These are phyloP conservation scores for Alternaria triticina DNA, from an alignment of 2,329 filamentous ascomycete genomes.

Conservation along the genomic window DNA sequence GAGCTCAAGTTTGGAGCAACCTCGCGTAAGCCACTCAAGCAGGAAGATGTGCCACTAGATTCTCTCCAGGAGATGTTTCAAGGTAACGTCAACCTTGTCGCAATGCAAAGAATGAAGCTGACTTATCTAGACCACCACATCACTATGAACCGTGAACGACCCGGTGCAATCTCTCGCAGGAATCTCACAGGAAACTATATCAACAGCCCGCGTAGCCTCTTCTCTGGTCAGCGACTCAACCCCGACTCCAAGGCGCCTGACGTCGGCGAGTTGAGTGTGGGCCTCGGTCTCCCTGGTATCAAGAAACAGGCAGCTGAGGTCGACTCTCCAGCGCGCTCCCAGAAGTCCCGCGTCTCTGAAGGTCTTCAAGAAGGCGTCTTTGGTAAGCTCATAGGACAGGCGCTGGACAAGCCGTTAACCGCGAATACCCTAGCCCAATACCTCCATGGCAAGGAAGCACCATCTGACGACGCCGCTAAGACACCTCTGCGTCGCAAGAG, in stretches of 20 bases:
- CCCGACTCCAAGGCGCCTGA: conserved; percentile 10
- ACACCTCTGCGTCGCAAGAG: neutral
- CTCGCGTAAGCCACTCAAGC: neutral
- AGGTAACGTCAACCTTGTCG: neutral
- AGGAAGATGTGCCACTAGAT: neutral
- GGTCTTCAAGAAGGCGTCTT: conserved; percentile 7
- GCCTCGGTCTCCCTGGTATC: conserved; percentile 19
- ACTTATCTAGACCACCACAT: conserved; percentile 1
- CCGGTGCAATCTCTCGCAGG: neutral
- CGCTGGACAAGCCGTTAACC: conserved; percentile 28
- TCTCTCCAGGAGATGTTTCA: conserved; percentile 1
- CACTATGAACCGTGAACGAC: neutral
- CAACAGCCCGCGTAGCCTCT: neutral
- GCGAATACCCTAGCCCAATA: conserved; percentile 25
- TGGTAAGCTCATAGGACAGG: conserved; percentile 29
- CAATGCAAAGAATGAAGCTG: neutral
- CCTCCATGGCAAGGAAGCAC: conserved; percentile 8
- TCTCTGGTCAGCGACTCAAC: neutral
- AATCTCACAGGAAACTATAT: neutral
- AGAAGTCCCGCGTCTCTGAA: conserved; percentile 5
- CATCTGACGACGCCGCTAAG: neutral
- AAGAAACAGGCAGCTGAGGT: neutral
- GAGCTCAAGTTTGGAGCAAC: neutral
- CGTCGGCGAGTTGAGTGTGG: conserved; percentile 23
- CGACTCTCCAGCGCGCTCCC: neutral